Conservation (phyloP, 495 filamentous ascomycete genomes). For the Rusavskia elegans region DNA sequence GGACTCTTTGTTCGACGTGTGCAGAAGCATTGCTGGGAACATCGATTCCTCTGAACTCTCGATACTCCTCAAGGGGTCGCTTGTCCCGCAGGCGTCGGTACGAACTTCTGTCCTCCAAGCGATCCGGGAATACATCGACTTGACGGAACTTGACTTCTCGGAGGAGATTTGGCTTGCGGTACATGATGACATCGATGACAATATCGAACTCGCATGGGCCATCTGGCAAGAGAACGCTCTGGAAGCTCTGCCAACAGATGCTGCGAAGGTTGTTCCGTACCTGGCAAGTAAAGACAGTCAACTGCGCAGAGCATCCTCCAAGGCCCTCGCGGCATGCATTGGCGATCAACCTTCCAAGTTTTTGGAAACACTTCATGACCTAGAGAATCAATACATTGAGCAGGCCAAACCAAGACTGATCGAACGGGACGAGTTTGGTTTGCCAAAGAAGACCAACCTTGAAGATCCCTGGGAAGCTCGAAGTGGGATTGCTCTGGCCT, state of each 20-base stretch:
- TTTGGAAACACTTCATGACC: constrained; percentile 35
- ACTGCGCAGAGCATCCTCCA: constrained; percentile 67
- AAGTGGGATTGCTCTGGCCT: constrained; percentile 74
- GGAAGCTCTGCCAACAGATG: constrained; percentile 47
- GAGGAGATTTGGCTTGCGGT: constrained; percentile 87
- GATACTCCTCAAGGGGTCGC: constrained; percentile 54
- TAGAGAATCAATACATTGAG: constrained; percentile 55
- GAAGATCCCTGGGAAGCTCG: constrained; percentile 80
- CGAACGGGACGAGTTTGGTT: constrained; percentile 78
- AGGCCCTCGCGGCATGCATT: constrained; percentile 61
- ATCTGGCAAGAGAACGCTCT: constrained; percentile 94
- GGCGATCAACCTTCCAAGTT: constrained; percentile 40
- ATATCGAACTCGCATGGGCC: constrained; percentile 60
- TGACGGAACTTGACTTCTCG: constrained; percentile 69
- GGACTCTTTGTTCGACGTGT: constrained; percentile 74
- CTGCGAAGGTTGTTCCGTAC: constrained; percentile 54
- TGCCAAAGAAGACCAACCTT: constrained; percentile 72
- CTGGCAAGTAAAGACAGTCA: constrained; percentile 62
- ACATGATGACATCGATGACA: constrained; percentile 83
- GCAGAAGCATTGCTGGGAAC: constrained; percentile 60
- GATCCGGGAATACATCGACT: constrained; percentile 77
- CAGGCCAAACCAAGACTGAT: constrained; percentile 67
- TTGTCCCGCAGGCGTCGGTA: constrained; percentile 64
- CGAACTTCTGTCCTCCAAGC: constrained; percentile 79
- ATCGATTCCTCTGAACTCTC: constrained; percentile 53